These are phyloP conservation scores for Sclerotinia borealis DNA, from an alignment of 2,329 filamentous ascomycete species.

Conservation along the genomic window DNA sequence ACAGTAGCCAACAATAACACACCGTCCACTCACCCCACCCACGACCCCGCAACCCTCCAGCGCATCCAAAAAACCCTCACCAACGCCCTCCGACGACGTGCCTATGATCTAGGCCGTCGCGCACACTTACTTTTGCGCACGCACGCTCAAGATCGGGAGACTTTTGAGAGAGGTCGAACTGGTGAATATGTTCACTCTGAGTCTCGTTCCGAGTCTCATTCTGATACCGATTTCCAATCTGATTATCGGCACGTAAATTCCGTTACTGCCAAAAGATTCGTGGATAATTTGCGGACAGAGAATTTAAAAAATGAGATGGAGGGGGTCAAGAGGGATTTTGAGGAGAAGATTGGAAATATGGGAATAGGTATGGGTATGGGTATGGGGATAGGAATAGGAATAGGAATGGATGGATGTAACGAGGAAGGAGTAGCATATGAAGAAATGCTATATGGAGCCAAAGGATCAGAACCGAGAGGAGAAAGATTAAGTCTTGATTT, in stretches of 20 bases:
- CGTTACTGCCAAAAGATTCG: rapidly evolving
- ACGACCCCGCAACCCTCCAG: neutral
- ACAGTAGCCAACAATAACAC: neutral
- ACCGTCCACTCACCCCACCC: neutral
- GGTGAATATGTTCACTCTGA: no score
- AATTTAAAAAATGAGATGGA: neutral
- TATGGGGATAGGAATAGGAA: neutral
- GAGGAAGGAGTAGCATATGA: neutral
- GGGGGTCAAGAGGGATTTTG: neutral
- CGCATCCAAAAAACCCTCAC: neutral
- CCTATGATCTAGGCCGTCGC: neutral
- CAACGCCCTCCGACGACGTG: neutral
- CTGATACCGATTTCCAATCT: no score
- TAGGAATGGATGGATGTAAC: neutral
- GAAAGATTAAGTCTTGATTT: neutral
- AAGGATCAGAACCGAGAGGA: neutral
- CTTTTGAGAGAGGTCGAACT: neutral
- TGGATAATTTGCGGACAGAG: neutral
- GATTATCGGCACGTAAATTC: no score
- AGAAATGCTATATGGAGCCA: neutral
- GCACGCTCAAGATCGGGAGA: neutral
- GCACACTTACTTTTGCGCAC: neutral
- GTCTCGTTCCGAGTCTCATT: no score
- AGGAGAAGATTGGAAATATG: neutral
- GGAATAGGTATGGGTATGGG: neutral